Percentiles rank a stretch among this genome's conserved stretches.
phyloP scores from a whole-genome alignment of 75 land plant genomes.

The Adiantum capillusveneris region DNA sequence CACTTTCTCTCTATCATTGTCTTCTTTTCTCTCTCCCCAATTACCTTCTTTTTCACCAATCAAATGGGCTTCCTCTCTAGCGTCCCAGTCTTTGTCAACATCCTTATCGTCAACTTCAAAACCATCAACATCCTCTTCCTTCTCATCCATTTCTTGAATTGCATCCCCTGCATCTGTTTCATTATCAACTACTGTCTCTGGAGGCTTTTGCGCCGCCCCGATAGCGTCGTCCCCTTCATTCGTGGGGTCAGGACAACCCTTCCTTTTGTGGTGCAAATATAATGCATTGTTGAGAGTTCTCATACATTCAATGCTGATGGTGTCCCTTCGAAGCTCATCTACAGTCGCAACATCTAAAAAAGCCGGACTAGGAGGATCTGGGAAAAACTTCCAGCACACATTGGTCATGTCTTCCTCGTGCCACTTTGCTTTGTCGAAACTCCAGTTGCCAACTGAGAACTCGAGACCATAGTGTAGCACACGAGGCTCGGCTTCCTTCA shows the following conservation, averaged over 20 bases:
- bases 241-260: constrained; percentile 35
- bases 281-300: constrained; percentile 65
- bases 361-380: constrained; percentile 78
- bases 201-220: too few species aligned
- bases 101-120: too few species aligned
- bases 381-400: constrained; percentile 81
- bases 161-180: too few species aligned
- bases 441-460: constrained; percentile 74
- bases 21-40: too few species aligned
- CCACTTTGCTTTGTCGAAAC: constrained; percentile 85
- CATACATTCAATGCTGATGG: constrained; percentile 77
- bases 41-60: too few species aligned
- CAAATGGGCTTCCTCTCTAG: too few species aligned
- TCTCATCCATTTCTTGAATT: too few species aligned
- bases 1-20: too few species aligned
- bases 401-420: constrained; percentile 61
- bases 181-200: too few species aligned
- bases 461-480: constrained; percentile 88
- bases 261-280: constrained; percentile 52
- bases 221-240: neutral
- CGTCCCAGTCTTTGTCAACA: too few species aligned
- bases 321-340: constrained; percentile 31
- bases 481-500: constrained; percentile 46
- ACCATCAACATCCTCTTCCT: too few species aligned
- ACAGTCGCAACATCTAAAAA: constrained; percentile 30